phyloP scores from a whole-genome alignment of 2,329 filamentous ascomycete species.

The Cladosporium sp. region DNA sequence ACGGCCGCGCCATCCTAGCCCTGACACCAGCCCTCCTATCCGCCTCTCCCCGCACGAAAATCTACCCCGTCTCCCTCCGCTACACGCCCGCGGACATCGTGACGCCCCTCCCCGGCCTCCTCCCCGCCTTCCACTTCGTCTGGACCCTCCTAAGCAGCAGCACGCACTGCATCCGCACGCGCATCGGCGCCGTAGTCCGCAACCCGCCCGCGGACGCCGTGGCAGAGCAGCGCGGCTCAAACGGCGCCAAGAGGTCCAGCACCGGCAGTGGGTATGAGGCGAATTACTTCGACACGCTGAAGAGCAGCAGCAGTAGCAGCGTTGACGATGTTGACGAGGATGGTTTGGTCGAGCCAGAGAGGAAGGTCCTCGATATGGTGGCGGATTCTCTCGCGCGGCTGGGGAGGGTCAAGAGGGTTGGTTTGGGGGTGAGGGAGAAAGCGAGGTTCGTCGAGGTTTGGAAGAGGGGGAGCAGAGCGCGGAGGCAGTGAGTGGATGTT shows the following conservation, averaged over 20 bases:
- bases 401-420: conserved; percentile 83
- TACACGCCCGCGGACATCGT: conserved; percentile 88
- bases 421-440: conserved; percentile 78
- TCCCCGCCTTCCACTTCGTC: conserved; percentile 63
- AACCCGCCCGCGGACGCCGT: conserved; percentile 26
- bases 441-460: conserved; percentile 71
- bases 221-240: conserved; percentile 22
- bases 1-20: conserved; percentile 82
- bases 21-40: conserved; percentile 72
- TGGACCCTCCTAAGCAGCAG: conserved; percentile 82
- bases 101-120: conserved; percentile 69
- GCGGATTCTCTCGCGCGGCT: conserved; percentile 82
- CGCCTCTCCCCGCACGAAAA: conserved; percentile 61
- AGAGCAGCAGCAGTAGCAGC: conserved; percentile 28
- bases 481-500: conserved; percentile 7
- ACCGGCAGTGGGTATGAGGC: conserved; percentile 33
- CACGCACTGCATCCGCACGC: conserved; percentile 83
- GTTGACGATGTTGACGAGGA: conserved; percentile 23
- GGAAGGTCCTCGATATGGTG: conserved; percentile 68
- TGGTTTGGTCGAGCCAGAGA: conserved; percentile 52
- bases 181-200: conserved; percentile 67
- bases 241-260: conserved; percentile 13
- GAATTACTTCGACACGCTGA: conserved; percentile 44
- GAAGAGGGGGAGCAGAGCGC: conserved; percentile 27
- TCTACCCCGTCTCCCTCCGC: conserved; percentile 86